These are phyloP conservation scores for Prunus salicina DNA, from an alignment of 306 rosid genomes.

Conservation along the genomic window DNA sequence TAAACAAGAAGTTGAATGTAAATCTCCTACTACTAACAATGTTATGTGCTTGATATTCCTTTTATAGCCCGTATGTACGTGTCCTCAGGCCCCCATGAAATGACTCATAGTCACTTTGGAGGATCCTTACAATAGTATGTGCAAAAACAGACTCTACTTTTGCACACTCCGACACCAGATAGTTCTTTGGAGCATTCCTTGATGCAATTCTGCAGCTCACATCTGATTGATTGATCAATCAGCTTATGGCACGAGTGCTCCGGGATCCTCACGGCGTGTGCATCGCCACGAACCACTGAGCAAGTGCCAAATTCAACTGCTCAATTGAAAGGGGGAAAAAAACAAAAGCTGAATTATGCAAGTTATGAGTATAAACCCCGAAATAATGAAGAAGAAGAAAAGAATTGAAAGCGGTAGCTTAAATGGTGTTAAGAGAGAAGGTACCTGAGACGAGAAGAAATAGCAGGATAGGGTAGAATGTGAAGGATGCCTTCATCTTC, in stretches of 20 bases:
- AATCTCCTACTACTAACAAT: too few species aligned
- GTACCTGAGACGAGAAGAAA: conserved; percentile 46
- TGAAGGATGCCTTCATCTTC: conserved; percentile 34
- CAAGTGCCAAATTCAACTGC: conserved; percentile 29
- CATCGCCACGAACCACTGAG: conserved; percentile 10
- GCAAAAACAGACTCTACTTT: conserved; percentile 39
- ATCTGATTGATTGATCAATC: conserved; percentile 22
- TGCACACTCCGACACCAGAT: conserved; percentile 42
- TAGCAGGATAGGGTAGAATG: conserved; percentile 22
- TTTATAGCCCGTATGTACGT: too few species aligned
- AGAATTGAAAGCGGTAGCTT: too few species aligned
- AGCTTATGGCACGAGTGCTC: conserved; percentile 48
- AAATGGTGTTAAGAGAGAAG: not conserved
- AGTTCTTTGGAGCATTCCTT: conserved; percentile 42
- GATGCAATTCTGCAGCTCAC: conserved; percentile 34
- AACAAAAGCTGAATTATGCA: too few species aligned
- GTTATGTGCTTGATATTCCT: too few species aligned
- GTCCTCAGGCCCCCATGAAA: too few species aligned
- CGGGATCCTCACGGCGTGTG: conserved; percentile 36
- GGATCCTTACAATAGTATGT: conserved; percentile 40
- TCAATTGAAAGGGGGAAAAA: too few species aligned
- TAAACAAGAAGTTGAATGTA: too few species aligned
- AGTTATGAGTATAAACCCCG: too few species aligned
- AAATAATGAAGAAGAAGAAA: too few species aligned
- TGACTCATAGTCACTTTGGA: conserved; percentile 2